phyloP scores from a whole-genome alignment of 164 flowering plant species.

The Vitis riparia region DNA sequence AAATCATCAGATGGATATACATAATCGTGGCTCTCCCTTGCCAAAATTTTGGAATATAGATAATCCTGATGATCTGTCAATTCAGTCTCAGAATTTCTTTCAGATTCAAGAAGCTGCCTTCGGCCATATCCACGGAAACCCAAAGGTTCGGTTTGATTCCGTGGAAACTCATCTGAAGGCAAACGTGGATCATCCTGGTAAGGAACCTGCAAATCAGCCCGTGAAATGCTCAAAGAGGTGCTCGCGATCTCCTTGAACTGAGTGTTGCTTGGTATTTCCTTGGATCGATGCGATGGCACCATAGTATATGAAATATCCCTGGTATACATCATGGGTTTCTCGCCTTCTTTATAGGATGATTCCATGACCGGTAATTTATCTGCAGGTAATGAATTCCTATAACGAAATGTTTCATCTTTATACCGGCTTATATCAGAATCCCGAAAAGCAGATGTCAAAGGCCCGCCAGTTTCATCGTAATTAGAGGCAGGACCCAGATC shows the following conservation, averaged over 20 bases:
- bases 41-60: slow-evolving; percentile 6
- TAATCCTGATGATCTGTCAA: slow-evolving; percentile 15
- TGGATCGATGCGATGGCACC: slow-evolving; percentile 17
- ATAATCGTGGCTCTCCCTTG: slow-evolving; percentile 11
- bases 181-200: slow-evolving; percentile 14
- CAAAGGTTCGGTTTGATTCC: slow-evolving; percentile 13
- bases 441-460: slow-evolving; percentile 1
- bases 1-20: slow-evolving; percentile 19
- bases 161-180: slow-evolving; percentile 15
- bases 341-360: slow-evolving; percentile 9
- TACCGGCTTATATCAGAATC: slow-evolving; percentile 8
- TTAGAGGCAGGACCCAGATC: slow-evolving; percentile 11
- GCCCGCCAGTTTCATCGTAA: slow-evolving; percentile 18
- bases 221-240: slow-evolving; percentile 13
- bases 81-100: slow-evolving; percentile 5
- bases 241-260: slow-evolving; percentile 10
- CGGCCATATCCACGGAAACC: slow-evolving; percentile 10
- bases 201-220: slow-evolving; percentile 9
- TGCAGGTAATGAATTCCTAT: slow-evolving; percentile 10
- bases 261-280: slow-evolving; percentile 6
- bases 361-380: slow-evolving; percentile 18
- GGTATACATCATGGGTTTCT: slow-evolving; percentile 12
- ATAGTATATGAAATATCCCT: slow-evolving; percentile 11
- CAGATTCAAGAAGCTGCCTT: slow-evolving; percentile 14
- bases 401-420: slow-evolving; percentile 20